Conservation (phyloP, 2,329 filamentous ascomycete species). For the Chrysoporthe cubensis region DNA sequence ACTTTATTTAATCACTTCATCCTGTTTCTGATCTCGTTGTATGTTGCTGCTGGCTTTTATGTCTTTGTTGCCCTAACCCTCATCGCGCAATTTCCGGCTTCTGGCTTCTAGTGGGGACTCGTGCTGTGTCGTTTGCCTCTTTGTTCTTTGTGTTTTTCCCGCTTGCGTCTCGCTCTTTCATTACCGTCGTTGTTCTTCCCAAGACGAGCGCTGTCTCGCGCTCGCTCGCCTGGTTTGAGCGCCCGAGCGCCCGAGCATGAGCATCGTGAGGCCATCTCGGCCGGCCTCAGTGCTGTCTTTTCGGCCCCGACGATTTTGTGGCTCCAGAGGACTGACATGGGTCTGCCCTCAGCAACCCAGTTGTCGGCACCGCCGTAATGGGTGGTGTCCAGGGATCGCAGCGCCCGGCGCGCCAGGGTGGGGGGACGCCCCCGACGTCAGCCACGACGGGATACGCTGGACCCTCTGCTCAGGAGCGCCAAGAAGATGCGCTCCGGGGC, state of each 20-base stretch:
- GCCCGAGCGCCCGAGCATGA: too few species aligned
- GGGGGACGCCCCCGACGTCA: not conserved
- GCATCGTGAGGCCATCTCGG: too few species aligned
- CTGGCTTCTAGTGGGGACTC: not conserved
- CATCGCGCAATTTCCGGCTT: too few species aligned
- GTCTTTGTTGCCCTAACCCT: not conserved
- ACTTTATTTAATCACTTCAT: not conserved
- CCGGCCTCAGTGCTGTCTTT: too few species aligned
- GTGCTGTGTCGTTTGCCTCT: not conserved
- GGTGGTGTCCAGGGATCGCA: not conserved
- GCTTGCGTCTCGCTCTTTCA: too few species aligned
- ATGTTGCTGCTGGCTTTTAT: not conserved
- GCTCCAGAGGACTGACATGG: too few species aligned
- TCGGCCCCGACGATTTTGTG: too few species aligned
- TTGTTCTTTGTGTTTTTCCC: not conserved
- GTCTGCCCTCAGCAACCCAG: too few species aligned
- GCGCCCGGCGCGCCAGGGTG: not conserved
- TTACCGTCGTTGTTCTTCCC: too few species aligned
- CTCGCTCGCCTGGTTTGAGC: too few species aligned
- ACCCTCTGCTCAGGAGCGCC: not conserved
- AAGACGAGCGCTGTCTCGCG: too few species aligned
- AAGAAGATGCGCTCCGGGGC: not conserved
- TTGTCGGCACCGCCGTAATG: not conserved
- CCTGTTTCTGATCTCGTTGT: not conserved
- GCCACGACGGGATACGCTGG: not conserved